These are phyloP conservation scores for Saururus chinensis DNA, from an alignment of 164 flowering plant species.

Conservation along the genomic window DNA sequence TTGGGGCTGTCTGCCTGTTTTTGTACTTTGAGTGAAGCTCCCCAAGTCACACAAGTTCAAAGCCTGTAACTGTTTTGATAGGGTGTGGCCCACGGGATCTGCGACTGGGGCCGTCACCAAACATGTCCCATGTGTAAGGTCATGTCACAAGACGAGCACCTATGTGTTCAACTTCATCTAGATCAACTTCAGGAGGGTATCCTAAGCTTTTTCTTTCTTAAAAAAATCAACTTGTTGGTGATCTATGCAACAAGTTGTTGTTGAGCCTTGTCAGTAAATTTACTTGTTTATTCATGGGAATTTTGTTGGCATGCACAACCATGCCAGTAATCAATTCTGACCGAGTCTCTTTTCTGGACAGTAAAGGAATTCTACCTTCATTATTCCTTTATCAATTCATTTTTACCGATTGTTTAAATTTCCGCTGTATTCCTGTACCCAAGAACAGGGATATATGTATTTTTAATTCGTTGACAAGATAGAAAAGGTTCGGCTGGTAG, in stretches of 20 bases:
- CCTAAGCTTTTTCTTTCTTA: background rate
- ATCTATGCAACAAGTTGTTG: too few relatives aligned
- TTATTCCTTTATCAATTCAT: too few relatives aligned
- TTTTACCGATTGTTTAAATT: too few relatives aligned
- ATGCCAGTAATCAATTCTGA: background rate
- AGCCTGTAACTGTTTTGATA: background rate
- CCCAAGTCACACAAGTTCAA: too few relatives aligned
- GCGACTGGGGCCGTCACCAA: background rate
- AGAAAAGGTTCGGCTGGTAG: too few relatives aligned
- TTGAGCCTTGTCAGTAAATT: too few relatives aligned
- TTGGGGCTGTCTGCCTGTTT: too few relatives aligned
- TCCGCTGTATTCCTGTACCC: too few relatives aligned
- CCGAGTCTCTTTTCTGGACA: background rate
- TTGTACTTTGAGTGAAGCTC: too few relatives aligned
- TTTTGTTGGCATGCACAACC: background rate
- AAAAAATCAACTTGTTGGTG: too few relatives aligned
- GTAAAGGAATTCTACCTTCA: background rate
- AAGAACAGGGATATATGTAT: too few relatives aligned
- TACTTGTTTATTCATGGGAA: background rate
- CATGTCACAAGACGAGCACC: background rate
- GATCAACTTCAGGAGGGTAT: background rate
- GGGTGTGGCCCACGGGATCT: background rate
- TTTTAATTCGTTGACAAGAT: too few relatives aligned
- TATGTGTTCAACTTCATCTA: background rate
- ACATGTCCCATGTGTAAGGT: background rate